Evolutionary conservation across 164 flowering plant species (phyloP), one percentile per base, ranked within the genome.

Genomic region (Sedum album): DNA sequence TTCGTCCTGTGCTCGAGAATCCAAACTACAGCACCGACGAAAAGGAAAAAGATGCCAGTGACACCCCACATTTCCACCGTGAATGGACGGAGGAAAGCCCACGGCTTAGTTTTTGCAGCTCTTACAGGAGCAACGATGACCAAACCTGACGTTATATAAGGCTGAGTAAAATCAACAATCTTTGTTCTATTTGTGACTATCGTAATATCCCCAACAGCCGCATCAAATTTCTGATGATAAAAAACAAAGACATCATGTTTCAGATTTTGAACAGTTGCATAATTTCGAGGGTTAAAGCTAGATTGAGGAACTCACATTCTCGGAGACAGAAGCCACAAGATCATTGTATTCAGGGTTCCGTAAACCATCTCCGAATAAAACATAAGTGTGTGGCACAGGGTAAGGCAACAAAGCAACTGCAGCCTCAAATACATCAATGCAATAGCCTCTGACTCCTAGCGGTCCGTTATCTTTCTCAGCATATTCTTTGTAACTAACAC

Each of bases 1-100:
- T 93, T 93, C 53, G 78, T 57, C 31, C 98, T 82, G 70, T 93
- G 98, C 82, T 93, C 98, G 18, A 93, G 88, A 76, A 91, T 85
- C 98, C 98, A 93, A 55, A 93, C 88, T 65, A 91, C 97, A 30
- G 83, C 81, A 70, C 97, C 98, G 44, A 93, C 93, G 5, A 91
- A 72, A 31, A 93, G 82, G 76, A 91, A 93, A 79, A 87, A 88
- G 14, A 66, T 81, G 46, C 77, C 91, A 31, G 91, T 91, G 41
- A 88, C 94, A 35, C 57, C 49, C 98, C 98, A 93, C 98, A 93
- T 90, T 71, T 77, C 70, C 14, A 74, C 6, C 5, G 93, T 82
- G 73, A 93, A 93, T 66, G 98, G 98, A 76, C 81, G 76, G 31
- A 89, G 81, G 71, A 93, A 93, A 71, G 96, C 83, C 98, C 97